Base-by-base conservation (phyloP, 176 grass and related monocot genomes). In the Juncus effusus region DNA sequence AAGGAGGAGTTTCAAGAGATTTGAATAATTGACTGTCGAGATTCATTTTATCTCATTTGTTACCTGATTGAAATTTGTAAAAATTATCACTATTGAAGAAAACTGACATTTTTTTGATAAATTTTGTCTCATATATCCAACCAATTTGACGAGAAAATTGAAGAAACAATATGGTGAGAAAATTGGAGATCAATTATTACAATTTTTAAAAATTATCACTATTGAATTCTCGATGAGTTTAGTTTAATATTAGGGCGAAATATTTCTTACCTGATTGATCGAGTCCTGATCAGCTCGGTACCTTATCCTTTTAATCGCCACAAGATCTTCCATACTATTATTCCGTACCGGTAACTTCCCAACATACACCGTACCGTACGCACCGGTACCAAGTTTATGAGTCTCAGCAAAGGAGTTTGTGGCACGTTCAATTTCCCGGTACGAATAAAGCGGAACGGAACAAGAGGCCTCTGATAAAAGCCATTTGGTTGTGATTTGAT, bases 251-350 rank as follows among this genome's bases (percentile, higher is more conserved):
- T 52, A 36, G 16, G 54, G 19, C n/a, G 14, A 36, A 0, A 72
- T 28, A 58, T 44, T 58, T 42, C 14, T 72, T 3, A 72, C 68
- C 68, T 72, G 68, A 59, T 72, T 3, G 3, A 72, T 72, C 19
- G 68, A 59, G 42, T 59, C 68, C 11, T 35, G 10, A 7, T 72
- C 68, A 16, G 68, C 54, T 13, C 80, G 82, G 59, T 35, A 53
- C 4, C 81, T 85, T 16, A 99, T 81, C 10, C 94, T 73, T 78
- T 99, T 99, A 75, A 99, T 85, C 75, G 94, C 94, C 7, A 99
- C 88, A 3, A 86, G 51, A 10, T 76, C 54, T 49, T 72, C 7
- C 15, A 74, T 57, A 56, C 38, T 76, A 10, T 72, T 72, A 38
- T 72, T 59, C 19, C 57, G 50, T 38, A 65, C 13, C 11, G 62